These are phyloP conservation scores for Micractinium conductrix DNA, from an alignment of 139 green algal species.

Conservation along the genomic window DNA sequence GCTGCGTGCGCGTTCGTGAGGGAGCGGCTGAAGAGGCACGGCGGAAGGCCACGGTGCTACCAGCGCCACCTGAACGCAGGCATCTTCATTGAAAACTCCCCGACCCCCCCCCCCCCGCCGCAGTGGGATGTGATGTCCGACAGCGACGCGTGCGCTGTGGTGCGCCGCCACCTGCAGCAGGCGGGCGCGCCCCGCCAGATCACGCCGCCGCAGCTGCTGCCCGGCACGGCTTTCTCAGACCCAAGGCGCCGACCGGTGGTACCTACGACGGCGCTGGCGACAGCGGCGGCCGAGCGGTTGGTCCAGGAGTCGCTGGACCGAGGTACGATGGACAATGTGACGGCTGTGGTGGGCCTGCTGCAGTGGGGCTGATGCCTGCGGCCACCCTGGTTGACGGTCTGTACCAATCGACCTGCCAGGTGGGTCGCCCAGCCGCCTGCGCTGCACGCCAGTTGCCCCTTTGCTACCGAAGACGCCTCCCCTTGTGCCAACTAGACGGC, in stretches of 20 bases:
- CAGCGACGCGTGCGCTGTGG: conserved; percentile 58
- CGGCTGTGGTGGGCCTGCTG: conserved; percentile 46
- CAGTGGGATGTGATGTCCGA: conserved; percentile 70
- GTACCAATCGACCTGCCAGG: not conserved
- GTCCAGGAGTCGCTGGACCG: conserved; percentile 26
- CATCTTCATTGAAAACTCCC: not conserved
- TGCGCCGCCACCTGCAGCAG: conserved; percentile 34
- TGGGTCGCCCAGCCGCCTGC: too few species aligned
- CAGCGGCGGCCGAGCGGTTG: conserved; percentile 34
- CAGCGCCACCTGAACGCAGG: too few species aligned
- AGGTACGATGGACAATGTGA: conserved; percentile 60
- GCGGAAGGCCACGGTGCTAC: too few species aligned
- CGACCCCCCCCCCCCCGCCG: not conserved
- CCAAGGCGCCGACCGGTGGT: conserved; percentile 1
- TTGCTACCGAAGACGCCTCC: too few species aligned
- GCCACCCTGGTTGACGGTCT: too few species aligned
- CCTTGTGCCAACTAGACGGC: too few species aligned
- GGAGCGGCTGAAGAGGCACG: too few species aligned
- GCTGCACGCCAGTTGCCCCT: too few species aligned
- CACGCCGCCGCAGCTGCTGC: conserved; percentile 21
- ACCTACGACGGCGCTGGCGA: conserved; percentile 23
- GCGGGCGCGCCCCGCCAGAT: conserved; percentile 11
- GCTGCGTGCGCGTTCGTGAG: too few species aligned
- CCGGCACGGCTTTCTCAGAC: not conserved
- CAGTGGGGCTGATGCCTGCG: not conserved